These are phyloP conservation scores for Salvia miltiorrhiza DNA, from an alignment of 257 asterid species.

Conservation along the genomic window DNA sequence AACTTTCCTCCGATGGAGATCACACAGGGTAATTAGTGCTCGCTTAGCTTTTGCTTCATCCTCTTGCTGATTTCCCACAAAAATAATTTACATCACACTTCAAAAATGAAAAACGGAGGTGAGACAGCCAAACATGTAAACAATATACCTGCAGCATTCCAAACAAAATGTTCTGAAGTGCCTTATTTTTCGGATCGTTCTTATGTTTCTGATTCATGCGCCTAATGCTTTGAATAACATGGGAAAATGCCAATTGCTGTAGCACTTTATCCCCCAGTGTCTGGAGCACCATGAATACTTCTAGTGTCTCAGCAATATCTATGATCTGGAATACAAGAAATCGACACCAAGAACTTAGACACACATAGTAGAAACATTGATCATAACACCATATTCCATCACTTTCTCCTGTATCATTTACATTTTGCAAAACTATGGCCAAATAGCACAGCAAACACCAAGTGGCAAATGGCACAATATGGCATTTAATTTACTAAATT, in stretches of 20 bases:
- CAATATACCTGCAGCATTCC: constrained; percentile 73
- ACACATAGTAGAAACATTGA: neutral
- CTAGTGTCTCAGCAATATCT: constrained; percentile 62
- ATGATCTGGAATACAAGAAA: constrained; percentile 43
- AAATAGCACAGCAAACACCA: neutral
- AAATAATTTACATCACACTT: constrained; percentile 10
- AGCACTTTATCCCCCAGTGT: constrained; percentile 65
- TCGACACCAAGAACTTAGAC: constrained; percentile 7
- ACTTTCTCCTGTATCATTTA: neutral
- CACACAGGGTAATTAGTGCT: constrained; percentile 69
- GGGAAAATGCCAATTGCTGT: constrained; percentile 65
- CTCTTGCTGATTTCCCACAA: constrained; percentile 59
- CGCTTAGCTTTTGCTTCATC: constrained; percentile 83
- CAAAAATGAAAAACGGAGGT: neutral
- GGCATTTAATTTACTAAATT: neutral
- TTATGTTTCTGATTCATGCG: constrained; percentile 90
- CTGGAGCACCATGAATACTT: constrained; percentile 89
- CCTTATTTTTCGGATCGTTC: constrained; percentile 72
- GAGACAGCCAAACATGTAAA: constrained; percentile 12
- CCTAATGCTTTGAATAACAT: constrained; percentile 60
- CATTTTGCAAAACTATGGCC: neutral
- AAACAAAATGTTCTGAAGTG: constrained; percentile 72
- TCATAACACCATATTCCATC: neutral
- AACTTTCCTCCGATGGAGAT: constrained; percentile 80
- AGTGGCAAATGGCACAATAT: neutral